phyloP scores from a whole-genome alignment of 1,139 yeast genomes.

The Saccharomyces hybrid region DNA sequence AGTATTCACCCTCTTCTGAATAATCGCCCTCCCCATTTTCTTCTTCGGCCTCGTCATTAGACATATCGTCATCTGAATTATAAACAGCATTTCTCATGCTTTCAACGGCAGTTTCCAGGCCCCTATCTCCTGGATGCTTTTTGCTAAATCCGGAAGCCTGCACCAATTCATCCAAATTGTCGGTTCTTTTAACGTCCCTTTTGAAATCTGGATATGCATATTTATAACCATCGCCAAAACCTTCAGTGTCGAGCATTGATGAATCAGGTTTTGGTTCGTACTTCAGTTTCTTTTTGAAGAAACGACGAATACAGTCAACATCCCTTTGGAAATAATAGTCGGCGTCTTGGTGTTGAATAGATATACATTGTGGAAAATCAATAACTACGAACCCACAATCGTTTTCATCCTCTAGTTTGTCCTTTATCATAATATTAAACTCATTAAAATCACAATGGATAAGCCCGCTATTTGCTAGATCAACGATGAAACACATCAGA shows the following conservation, averaged over 20 bases:
- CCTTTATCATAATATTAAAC: constrained; percentile 82
- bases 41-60: constrained; percentile 12
- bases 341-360: constrained; percentile 86
- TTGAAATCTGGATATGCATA: constrained; percentile 74
- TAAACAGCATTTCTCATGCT: constrained; percentile 48
- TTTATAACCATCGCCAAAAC: constrained; percentile 71
- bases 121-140: constrained; percentile 55
- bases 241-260: constrained; percentile 67
- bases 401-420: constrained; percentile 45
- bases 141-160: constrained; percentile 88
- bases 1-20: constrained; percentile 27
- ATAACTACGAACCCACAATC: constrained; percentile 75
- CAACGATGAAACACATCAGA: constrained; percentile 78
- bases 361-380: constrained; percentile 97
- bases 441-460: constrained; percentile 98
- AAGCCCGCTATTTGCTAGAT: constrained; percentile 77
- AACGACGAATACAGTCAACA: constrained; percentile 78
- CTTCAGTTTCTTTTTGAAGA: constrained; percentile 70
- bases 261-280: constrained; percentile 60
- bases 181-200: constrained; percentile 64
- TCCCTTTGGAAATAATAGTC: constrained; percentile 83
- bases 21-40: constrained; percentile 31
- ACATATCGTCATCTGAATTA: constrained; percentile 28
- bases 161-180: constrained; percentile 70
- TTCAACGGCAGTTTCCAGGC: constrained; percentile 67